phyloP scores from a whole-genome alignment of 352 stramenopile genomes.

The Globisporangium spinosum region DNA sequence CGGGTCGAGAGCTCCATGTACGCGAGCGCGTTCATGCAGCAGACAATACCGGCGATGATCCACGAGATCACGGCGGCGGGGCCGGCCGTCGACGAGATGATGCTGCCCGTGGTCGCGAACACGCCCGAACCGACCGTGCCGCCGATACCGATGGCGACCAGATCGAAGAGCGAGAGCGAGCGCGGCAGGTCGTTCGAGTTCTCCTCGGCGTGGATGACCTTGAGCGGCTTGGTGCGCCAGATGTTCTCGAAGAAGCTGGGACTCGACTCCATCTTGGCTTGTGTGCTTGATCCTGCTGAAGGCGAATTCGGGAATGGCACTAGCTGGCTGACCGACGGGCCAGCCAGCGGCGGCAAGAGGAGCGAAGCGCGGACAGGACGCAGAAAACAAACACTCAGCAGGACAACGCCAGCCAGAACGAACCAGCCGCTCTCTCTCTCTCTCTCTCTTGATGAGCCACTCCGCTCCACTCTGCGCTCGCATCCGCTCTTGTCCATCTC shows the following conservation, averaged over 20 bases:
- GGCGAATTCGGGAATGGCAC: constrained; percentile 16
- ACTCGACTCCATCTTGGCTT: constrained; percentile 18
- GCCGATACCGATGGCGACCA: constrained; percentile 90
- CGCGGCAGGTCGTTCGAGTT: constrained; percentile 58
- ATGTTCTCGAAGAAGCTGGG: constrained; percentile 46
- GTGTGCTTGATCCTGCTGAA: not conserved
- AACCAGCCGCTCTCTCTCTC: not conserved
- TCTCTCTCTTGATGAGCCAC: not conserved
- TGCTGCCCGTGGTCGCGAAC: constrained; percentile 79
- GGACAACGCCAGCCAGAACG: not conserved
- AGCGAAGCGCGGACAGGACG: not conserved
- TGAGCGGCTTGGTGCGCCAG: constrained; percentile 71
- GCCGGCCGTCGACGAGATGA: constrained; percentile 78
- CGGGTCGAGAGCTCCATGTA: constrained; percentile 89
- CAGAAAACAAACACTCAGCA: not conserved
- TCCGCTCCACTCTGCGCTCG: no score
- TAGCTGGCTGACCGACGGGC: not conserved
- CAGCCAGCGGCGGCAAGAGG: not conserved
- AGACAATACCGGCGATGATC: constrained; percentile 76
- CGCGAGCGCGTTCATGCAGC: constrained; percentile 76
- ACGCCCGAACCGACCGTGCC: constrained; percentile 90
- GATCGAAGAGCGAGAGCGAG: constrained; percentile 82
- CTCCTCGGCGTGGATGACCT: constrained; percentile 76
- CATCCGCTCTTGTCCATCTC: not conserved
- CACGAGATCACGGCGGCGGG: constrained; percentile 81